Percentiles rank a stretch among this genome's conserved stretches.
Evolutionary conservation across 139 green algal genomes (phyloP).

Genomic region (Chlorella sorokiniana): DNA sequence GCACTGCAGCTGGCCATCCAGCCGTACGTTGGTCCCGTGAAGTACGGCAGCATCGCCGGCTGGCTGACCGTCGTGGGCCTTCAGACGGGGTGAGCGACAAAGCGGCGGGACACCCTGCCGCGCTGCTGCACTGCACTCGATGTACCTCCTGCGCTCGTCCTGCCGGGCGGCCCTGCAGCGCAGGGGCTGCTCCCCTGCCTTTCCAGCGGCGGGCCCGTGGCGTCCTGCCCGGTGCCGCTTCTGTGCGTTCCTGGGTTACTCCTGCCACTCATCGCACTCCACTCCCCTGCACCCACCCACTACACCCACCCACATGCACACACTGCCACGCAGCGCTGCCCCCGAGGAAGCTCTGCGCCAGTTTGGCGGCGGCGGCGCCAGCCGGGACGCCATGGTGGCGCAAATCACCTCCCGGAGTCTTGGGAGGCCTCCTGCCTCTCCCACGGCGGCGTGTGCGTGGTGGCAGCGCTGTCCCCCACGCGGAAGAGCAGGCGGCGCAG

Average conservation of each 20-base stretch:
- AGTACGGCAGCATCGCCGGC: conserved; percentile 36
- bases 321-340: background rate
- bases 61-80: conserved; percentile 29
- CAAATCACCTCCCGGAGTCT: conserved; percentile 20
- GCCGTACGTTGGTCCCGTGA: conserved; percentile 40
- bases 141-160: too few relatives aligned
- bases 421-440: conserved; percentile 34
- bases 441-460: conserved; percentile 44
- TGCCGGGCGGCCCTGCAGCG: too few relatives aligned
- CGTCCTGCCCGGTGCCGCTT: too few relatives aligned
- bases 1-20: conserved; percentile 23
- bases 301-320: background rate
- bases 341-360: conserved; percentile 19
- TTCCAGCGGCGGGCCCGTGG: too few relatives aligned
- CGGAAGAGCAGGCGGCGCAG: background rate
- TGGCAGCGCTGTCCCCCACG: conserved; percentile 36
- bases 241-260: too few relatives aligned
- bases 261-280: too few relatives aligned
- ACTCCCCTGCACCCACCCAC: background rate
- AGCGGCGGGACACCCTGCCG: too few relatives aligned
- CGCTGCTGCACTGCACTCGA: too few relatives aligned
- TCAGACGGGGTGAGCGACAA: conserved; percentile 25
- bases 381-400: background rate
- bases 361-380: conserved; percentile 4
- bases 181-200: too few relatives aligned